phyloP scores from a whole-genome alignment of 2,329 filamentous ascomycete genomes.

The Fulvia fulva region DNA sequence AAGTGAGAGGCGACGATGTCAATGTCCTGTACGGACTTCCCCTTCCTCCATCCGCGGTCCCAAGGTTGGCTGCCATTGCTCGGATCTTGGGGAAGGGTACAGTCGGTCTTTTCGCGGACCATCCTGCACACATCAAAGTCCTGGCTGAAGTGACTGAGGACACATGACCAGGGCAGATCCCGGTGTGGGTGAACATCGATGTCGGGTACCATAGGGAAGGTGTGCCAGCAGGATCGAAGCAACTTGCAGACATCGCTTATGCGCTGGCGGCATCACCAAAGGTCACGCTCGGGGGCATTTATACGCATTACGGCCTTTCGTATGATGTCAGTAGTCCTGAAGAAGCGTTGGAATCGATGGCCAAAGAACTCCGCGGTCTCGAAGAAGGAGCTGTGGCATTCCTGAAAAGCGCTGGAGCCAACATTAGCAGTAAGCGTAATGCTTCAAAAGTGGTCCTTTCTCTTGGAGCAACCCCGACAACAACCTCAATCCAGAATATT shows the following conservation, averaged over 20 bases:
- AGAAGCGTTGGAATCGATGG: conserved; percentile 58
- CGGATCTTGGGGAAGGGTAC: conserved; percentile 52
- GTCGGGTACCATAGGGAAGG: conserved; percentile 70
- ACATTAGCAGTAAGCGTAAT: conserved; percentile 6
- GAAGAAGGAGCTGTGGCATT: conserved; percentile 43
- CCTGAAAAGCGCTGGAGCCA: conserved; percentile 23
- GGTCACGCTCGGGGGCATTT: conserved; percentile 58
- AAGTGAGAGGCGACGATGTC: conserved; percentile 50
- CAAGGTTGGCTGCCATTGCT: conserved; percentile 57
- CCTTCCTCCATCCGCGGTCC: conserved; percentile 56
- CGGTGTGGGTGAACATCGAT: conserved; percentile 70
- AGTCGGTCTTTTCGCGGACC: conserved; percentile 66
- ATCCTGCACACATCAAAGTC: conserved; percentile 56
- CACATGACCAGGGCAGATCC: conserved; percentile 47
- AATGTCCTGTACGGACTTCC: conserved; percentile 74
- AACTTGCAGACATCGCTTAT: conserved; percentile 47
- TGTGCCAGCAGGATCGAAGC: conserved; percentile 49
- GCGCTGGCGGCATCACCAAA: conserved; percentile 45
- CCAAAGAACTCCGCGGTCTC: conserved; percentile 56
- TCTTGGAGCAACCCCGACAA: conserved; percentile 73
- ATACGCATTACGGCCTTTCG: conserved; percentile 69
- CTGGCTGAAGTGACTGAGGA: conserved; percentile 42
- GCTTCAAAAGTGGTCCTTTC: conserved; percentile 52
- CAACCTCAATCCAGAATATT: conserved; percentile 62
- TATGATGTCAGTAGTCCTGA: conserved; percentile 56